Evolutionary conservation across 306 rosid species (phyloP), one percentile per base, ranked within the genome.

Genomic region (Parietaria judaica): DNA sequence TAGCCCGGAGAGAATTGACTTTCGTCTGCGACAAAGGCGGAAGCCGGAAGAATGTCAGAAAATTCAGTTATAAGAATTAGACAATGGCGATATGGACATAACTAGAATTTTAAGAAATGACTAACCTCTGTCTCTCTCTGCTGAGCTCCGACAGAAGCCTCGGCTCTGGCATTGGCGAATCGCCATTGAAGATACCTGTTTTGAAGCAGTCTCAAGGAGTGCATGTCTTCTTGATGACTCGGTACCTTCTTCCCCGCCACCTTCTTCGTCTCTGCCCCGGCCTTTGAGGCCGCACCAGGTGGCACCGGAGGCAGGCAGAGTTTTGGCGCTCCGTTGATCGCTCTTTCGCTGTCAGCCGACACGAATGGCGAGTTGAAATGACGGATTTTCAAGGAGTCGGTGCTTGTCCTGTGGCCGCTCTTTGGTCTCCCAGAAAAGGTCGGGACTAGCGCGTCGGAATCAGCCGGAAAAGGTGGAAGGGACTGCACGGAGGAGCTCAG

Each of bases 171-270:
- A 75, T 86, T 86, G 76, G 87, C 75, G 15, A 45, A 86, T 80
- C 86, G 78, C 97, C 97, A 86, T 72, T 89, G 97, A 39, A 89
- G 67, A 73, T 70, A 71, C 5, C 91, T 79, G 59, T 89, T 89
- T 61, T 89, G 56, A 41, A 81, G 74, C 81, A 89, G 36, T 68
- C 77, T 86, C 41, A 86, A 74, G 11, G 72, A 70, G 75, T 80
- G 83, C 14, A 79, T 73, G 60, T 84, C 84, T 68, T 89, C 95
- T 65, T 70, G 85, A 14, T 79, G 88, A 71, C 80, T 54, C 36
- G 80, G 79, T 58, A 74, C 84, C 73, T 78, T 89, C 79, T 73
- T 81, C 66, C 11, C 50, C 11, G 69, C 86, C 65, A 67, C 86
- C 78, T 75, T 86, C 85, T 70, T 89, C 2, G 37, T 6, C 55